These are phyloP conservation scores for Petunia hybrid DNA, from an alignment of 305 asterid species.

Conservation along the genomic window DNA sequence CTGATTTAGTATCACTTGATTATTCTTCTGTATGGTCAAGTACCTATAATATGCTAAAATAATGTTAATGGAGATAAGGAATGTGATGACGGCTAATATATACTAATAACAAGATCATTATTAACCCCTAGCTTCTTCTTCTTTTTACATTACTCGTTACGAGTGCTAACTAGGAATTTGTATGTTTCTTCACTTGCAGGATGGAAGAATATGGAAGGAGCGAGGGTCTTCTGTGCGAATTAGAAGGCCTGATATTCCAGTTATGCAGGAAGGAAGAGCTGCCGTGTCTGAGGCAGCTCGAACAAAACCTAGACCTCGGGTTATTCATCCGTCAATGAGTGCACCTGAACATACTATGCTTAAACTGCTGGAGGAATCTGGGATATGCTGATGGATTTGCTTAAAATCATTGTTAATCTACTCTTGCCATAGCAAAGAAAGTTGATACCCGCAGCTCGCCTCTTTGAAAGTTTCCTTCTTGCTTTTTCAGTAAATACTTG, in stretches of 20 bases:
- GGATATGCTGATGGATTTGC: conserved; percentile 40
- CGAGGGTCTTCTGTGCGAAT: conserved; percentile 54
- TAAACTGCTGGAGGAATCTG: conserved; percentile 77
- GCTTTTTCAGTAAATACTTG: background rate
- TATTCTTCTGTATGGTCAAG: too few species aligned
- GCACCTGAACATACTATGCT: conserved; percentile 81
- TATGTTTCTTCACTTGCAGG: conserved; percentile 44
- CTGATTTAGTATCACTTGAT: too few species aligned
- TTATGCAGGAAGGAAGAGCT: conserved; percentile 48
- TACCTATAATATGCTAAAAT: too few species aligned
- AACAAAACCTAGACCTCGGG: conserved; percentile 57
- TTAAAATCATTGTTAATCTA: background rate
- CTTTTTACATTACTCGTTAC: background rate
- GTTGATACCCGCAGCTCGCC: conserved; percentile 17
- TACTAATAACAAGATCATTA: background rate
- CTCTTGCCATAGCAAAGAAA: background rate
- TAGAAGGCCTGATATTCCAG: conserved; percentile 54
- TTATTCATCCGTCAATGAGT: conserved; percentile 71
- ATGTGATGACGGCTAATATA: background rate
- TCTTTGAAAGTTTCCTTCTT: background rate
- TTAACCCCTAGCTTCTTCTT: background rate
- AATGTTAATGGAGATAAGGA: background rate
- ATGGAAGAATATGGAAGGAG: conserved; percentile 91
- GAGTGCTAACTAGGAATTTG: background rate
- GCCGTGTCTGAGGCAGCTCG: conserved; percentile 47